Evolutionary conservation across 2,329 filamentous ascomycete species (phyloP).

Genomic region (Alternaria arbusti): DNA sequence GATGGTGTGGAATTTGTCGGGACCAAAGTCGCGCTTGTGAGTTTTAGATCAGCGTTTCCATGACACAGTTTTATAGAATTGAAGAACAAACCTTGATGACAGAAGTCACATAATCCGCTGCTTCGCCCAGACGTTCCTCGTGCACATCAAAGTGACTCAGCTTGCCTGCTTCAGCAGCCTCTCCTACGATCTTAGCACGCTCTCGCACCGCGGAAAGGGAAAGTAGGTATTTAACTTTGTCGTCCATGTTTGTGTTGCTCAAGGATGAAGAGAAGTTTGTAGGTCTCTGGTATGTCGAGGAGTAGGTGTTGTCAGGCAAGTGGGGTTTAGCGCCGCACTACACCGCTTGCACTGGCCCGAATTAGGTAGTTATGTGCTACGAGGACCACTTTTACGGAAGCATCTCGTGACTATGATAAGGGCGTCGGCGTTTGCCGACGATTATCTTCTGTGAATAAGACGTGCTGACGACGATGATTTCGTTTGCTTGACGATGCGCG

Average conservation of each 20-base stretch:
- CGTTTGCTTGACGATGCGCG: not conserved
- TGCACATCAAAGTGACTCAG: conserved; percentile 87
- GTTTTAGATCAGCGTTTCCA: not conserved
- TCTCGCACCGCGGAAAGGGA: conserved; percentile 36
- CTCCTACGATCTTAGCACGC: conserved; percentile 33
- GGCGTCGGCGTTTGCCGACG: conserved; percentile 6
- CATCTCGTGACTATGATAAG: conserved; percentile 11
- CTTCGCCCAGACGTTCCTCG: conserved; percentile 76
- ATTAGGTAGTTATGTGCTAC: conserved; percentile 11
- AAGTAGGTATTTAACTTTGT: conserved; percentile 34
- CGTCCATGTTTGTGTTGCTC: conserved; percentile 20
- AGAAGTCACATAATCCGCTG: conserved; percentile 80
- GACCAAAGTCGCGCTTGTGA: conserved; percentile 68
- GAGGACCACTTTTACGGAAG: conserved; percentile 5
- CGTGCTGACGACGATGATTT: not conserved
- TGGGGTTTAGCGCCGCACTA: conserved; percentile 10
- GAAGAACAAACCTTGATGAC: conserved; percentile 77
- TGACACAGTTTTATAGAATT: too few relatives aligned
- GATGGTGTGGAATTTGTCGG: conserved; percentile 56
- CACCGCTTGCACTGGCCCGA: not conserved
- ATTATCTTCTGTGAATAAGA: not conserved
- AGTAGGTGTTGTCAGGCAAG: conserved; percentile 10
- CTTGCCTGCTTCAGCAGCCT: conserved; percentile 45
- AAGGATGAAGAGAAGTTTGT: not conserved
- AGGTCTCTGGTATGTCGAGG: not conserved